Evolutionary conservation across 2,329 filamentous ascomycete genomes (phyloP).

Genomic region (Cryphonectria carpinicola): DNA sequence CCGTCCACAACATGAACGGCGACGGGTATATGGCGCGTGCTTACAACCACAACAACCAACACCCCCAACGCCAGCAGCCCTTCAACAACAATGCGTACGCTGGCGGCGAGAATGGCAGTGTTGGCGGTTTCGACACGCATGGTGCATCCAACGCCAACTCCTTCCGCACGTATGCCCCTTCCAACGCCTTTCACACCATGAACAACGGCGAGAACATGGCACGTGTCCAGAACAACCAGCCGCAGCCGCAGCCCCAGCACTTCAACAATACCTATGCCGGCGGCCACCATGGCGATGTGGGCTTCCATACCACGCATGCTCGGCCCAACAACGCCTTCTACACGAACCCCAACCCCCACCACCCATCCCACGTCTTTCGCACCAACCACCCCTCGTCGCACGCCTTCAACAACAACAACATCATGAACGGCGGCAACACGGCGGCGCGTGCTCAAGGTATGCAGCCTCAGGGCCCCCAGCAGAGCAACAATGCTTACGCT

Average conservation of each 20-base stretch:
- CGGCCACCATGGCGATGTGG: not conserved
- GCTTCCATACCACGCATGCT: not conserved
- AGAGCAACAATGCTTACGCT: not conserved
- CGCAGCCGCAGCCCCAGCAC: not conserved
- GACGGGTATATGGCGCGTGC: not conserved
- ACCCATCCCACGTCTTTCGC: not conserved
- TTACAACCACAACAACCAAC: not conserved
- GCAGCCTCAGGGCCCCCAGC: not conserved
- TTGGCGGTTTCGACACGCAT: not conserved
- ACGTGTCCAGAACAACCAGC: not conserved
- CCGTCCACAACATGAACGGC: not conserved
- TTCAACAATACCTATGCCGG: not conserved
- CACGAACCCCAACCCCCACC: not conserved
- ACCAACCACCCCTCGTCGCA: not conserved
- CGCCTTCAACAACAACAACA: not conserved
- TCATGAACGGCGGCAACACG: not conserved
- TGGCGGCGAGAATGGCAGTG: not conserved
- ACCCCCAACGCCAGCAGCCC: not conserved
- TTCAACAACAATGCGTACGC: not conserved
- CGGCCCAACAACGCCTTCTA: not conserved
- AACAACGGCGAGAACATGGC: not conserved
- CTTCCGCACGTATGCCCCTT: not conserved
- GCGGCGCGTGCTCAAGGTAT: not conserved
- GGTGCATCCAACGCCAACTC: not conserved
- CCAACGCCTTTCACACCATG: not conserved